Evolutionary conservation across 129 eudicot genomes (phyloP), one percentile per base, ranked within the genome.

Genomic region (Silybum marianum): DNA sequence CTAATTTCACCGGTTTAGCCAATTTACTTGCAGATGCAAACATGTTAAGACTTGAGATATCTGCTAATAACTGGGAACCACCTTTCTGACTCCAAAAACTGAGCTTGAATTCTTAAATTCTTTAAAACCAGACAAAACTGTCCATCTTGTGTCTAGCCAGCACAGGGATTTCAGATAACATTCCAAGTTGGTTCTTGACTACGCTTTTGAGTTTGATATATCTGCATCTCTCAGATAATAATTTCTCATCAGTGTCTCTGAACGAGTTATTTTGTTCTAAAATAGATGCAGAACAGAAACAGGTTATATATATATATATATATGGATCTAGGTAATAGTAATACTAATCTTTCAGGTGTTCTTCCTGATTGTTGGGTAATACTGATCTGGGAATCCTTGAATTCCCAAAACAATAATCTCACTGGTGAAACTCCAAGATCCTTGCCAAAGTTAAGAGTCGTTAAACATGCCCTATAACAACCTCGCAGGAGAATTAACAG

Each of bases 261-360:
- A 40, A 9, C 2, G 46, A 40, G 1, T 40, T 6, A 8, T 9
- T 8, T 40, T 40, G 12, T 40, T 40, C 46, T 40, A 26, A 12
- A 16, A 69, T 3, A 22, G 76, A 79, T 16, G 44, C 24, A 36
- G 80, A 78, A 78, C 73, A 40, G 24, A 80, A 83, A 32, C 54
- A 24, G 13, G 19, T 84, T 74, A 13, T 25, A 23, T 66, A 26
- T 26, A 26, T 26, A 26, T 26, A 26, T 26, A 26, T 26, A 79
- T 36, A 81, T 88, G 73, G 76, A 86, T 78, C 77, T 88, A 1
- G 89, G 81, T 72, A 42, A 46, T 24, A 77, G 30, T 0, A 26
- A 26, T 26, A 26, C 87, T 74, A 71, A 34, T 76, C 28, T 81
- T 25, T 80, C 84, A 13, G 83, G 87, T n/a, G 90, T 80, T 78